Conservation (phyloP, 108 stramenopile species). For the Cyclostephanos tholiformis region DNA sequence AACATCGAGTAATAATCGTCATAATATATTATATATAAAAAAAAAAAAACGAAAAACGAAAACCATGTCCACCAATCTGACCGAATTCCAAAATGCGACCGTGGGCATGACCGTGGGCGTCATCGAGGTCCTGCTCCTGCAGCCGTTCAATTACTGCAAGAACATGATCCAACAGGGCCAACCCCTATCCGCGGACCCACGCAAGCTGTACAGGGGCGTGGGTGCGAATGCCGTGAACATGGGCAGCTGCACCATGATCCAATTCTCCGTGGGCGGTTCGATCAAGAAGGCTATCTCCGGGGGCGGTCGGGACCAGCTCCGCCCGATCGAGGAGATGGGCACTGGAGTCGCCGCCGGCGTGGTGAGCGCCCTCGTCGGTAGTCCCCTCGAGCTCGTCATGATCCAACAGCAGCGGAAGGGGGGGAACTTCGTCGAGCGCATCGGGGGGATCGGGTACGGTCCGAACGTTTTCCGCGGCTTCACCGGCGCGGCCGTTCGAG, state of each 20-base stretch:
- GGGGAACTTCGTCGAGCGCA: slow-evolving; percentile 51
- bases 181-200: slow-evolving; percentile 76
- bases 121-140: slow-evolving; percentile 88
- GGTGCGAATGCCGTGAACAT: slow-evolving; percentile 89
- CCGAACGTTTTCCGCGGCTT: slow-evolving; percentile 78
- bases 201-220: slow-evolving; percentile 87
- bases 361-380: slow-evolving; percentile 77
- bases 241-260: slow-evolving; percentile 95
- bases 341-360: slow-evolving; percentile 84
- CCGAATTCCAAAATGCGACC: slow-evolving; percentile 88
- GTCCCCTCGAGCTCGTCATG: slow-evolving; percentile 93
- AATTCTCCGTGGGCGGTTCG: slow-evolving; percentile 86
- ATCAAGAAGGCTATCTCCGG: slow-evolving; percentile 70
- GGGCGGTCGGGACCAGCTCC: slow-evolving; percentile 54
- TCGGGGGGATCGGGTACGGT: slow-evolving; percentile 63
- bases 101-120: slow-evolving; percentile 94
- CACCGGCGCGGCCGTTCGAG: slow-evolving; percentile 81
- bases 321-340: slow-evolving; percentile 75
- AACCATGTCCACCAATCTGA: slow-evolving; percentile 83
- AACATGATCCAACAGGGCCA: slow-evolving; percentile 91
- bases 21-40: too few species aligned
- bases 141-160: slow-evolving; percentile 94
- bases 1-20: too few species aligned
- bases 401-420: slow-evolving; percentile 96
- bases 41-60: not conserved